Evolutionary conservation across 2,329 filamentous ascomycete genomes (phyloP), one percentile per base, ranked within the genome.

Genomic region (Ceratocystis albifundus): DNA sequence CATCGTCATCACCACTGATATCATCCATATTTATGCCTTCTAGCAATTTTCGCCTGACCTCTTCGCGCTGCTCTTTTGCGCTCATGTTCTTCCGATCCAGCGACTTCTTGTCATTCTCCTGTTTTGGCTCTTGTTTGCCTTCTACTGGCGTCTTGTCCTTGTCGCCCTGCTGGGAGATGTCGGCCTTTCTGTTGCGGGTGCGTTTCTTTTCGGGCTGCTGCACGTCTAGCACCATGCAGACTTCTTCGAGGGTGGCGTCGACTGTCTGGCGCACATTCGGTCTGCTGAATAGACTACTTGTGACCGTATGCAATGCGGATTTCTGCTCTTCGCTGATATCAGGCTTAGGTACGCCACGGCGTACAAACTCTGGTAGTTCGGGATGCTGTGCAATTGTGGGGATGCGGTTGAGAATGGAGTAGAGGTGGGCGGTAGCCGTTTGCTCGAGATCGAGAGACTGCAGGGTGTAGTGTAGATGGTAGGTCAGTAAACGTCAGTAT

Each of bases 381-480:
- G 78, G 75, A 1, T 79, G 77, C 64, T 79, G 78, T 69, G 80
- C 80, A 57, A 84, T 74, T 55, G 77, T 74, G 69, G 82, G 83
- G 72, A 83, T 75, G 69, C 78, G 81, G 45, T 84, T 75, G 15
- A 85, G 76, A 3, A 80, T 79, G 3, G 80, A 79, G 71, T 79
- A 79, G 65, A 85, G 75, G 71, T 84, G 82, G 44, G 81, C 79
- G 67, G 80, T 80, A 50, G 82, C 82, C 2, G 80, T 80, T 69
- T 83, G 80, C 64, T 82, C 80, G 6, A 85, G 77, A 69, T 85
- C 82, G 55, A 85, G 78, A 3, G 80, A 80, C 81, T 83, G 65
- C 48, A 36, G 36, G 3, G 3, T n/a, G 53, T 64, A 64, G 3
- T n/a, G 53, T 64, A 64, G 2, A 68, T 12, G n/a, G 4, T 25